Conservation (phyloP, 2,329 filamentous ascomycete species). For the Lasiodiplodia citricola region DNA sequence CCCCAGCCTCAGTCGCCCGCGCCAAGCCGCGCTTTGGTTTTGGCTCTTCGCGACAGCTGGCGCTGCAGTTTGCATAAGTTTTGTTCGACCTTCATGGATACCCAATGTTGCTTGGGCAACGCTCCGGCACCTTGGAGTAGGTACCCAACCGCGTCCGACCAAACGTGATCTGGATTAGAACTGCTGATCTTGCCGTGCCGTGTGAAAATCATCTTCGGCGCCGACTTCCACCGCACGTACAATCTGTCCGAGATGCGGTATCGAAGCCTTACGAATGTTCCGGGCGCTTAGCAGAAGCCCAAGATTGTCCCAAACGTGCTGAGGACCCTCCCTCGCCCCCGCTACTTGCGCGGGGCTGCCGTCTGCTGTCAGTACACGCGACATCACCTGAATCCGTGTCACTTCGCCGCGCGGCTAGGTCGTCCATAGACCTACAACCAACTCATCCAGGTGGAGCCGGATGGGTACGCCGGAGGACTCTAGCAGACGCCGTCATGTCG, state of each 20-base stretch:
- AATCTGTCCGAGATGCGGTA: constrained; percentile 17
- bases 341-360: constrained; percentile 14
- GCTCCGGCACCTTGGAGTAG: constrained; percentile 16
- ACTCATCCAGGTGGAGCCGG: constrained; percentile 23
- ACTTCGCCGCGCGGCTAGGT: constrained; percentile 19
- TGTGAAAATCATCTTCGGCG: constrained; percentile 21
- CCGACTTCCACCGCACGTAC: constrained; percentile 11
- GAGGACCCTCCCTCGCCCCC: background rate
- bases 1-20: constrained; percentile 19
- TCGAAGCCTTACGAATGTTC: constrained; percentile 23
- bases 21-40: constrained; percentile 3
- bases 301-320: background rate
- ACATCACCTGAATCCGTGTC: constrained; percentile 23
- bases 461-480: constrained; percentile 9
- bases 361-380: constrained; percentile 20
- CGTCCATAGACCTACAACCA: constrained; percentile 18
- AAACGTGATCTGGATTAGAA: constrained; percentile 17
- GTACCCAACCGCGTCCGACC: constrained; percentile 18
- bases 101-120: constrained; percentile 26
- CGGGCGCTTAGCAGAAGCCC: constrained; percentile 21
- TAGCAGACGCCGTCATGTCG: constrained; percentile 11
- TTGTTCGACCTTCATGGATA: constrained; percentile 8
- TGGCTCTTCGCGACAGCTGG: constrained; percentile 13
- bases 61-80: constrained; percentile 1
- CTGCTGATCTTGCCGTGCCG: constrained; percentile 20